A percentile compares a stretch with the other conserved stretches of the same genome.
Conservation (phyloP, 2,329 filamentous ascomycete genomes). For the Neodidymelliopsis sp. region DNA sequence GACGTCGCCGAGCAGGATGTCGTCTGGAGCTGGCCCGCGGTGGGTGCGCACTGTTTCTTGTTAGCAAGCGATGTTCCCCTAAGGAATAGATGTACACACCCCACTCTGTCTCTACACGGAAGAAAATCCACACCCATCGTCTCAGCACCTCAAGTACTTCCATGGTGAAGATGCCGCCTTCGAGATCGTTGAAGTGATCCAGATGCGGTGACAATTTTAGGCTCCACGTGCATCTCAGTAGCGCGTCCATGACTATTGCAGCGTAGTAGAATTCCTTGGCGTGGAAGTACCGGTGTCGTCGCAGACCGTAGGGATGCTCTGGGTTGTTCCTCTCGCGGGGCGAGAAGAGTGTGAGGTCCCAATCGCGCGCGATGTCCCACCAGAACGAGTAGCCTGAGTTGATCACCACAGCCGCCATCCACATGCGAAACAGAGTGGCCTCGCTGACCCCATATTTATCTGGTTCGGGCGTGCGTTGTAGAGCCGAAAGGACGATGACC, state of each 20-base stretch:
- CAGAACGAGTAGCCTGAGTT: conserved; percentile 98
- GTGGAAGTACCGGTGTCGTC: conserved; percentile 76
- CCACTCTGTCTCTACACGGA: conserved; percentile 94
- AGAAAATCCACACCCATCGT: conserved; percentile 97
- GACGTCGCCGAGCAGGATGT: conserved; percentile 75
- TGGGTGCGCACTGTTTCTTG: conserved; percentile 59
- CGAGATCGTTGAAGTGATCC: conserved; percentile 84
- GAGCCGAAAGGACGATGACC: conserved; percentile 80
- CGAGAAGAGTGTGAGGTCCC: conserved; percentile 88
- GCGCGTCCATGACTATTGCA: conserved; percentile 78
- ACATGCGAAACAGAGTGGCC: conserved; percentile 62
- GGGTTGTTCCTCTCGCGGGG: conserved; percentile 64
- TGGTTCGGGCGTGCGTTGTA: conserved; percentile 71
- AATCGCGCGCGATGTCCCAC: conserved; percentile 97
- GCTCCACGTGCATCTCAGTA: conserved; percentile 89
- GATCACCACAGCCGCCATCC: conserved; percentile 74
- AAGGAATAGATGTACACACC: conserved; percentile 56
- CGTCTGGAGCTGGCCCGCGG: conserved; percentile 66
- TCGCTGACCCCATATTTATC: conserved; percentile 61
- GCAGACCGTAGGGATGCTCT: conserved; percentile 78
- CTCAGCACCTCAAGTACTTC: conserved; percentile 86
- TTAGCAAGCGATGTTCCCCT: conserved; percentile 14
- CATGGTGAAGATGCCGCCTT: conserved; percentile 86
- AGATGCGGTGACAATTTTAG: conserved; percentile 84
- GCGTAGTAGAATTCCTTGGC: conserved; percentile 79